A percentile compares a stretch with the other conserved stretches of the same genome.
Conservation (phyloP, 148 eudicot species). For the Chenopodium album region DNA sequence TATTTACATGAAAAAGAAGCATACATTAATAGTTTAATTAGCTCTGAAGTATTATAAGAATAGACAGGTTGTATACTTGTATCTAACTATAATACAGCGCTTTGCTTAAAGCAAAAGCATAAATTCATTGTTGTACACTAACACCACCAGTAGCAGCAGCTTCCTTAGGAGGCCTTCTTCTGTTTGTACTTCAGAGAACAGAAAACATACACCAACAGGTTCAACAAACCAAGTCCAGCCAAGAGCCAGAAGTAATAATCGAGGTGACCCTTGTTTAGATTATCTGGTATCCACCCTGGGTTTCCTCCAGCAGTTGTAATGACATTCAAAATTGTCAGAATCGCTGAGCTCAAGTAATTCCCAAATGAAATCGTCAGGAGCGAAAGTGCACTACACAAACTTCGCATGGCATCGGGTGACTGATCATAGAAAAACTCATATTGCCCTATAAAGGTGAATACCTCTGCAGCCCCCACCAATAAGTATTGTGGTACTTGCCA, state of each 20-base stretch:
- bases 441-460: slow-evolving; percentile 49
- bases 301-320: background rate
- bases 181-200: background rate
- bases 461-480: slow-evolving; percentile 51
- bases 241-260: background rate
- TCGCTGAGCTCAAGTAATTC: background rate
- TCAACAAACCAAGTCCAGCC: background rate
- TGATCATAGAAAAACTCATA: slow-evolving; percentile 62
- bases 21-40: too few species aligned
- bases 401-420: slow-evolving; percentile 63
- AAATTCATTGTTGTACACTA: background rate
- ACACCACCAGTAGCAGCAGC: background rate
- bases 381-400: slow-evolving; percentile 24
- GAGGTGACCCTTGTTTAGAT: background rate
- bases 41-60: too few species aligned
- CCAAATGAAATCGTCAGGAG: background rate
- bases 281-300: background rate
- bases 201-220: background rate
- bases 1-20: background rate
- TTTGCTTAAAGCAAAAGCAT: background rate
- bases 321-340: background rate
- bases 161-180: background rate
- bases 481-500: slow-evolving; percentile 63
- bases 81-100: background rate
- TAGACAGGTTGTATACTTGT: too few species aligned